Evolutionary conservation across 306 rosid species (phyloP), one percentile per base, ranked within the genome.

Genomic region (Aeschynomene evenia): DNA sequence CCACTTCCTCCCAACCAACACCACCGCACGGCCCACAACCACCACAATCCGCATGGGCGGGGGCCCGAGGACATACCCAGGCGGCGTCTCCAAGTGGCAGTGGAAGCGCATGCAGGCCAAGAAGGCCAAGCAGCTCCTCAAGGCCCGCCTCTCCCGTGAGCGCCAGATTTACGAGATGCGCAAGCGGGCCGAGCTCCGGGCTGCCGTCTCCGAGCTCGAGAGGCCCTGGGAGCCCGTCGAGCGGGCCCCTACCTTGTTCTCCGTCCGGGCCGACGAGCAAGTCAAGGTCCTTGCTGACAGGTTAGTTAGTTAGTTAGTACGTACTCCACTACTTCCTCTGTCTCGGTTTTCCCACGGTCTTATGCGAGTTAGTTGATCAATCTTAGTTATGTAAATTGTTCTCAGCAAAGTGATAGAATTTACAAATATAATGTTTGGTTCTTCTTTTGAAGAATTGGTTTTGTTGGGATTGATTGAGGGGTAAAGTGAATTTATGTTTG

Each of bases 161-260:
- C 85, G 97, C 51, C 97, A 94, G 77, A 88, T 94, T 4, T 91
- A 91, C 48, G 99, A 94, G 87, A 94, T 94, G 99, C 86, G 99
- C 56, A 91, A 94, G 85, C 74, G 97, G 63, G 96, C 96, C 9
- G 97, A 94, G 80, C 89, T 91, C 24, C 83, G 85, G 70, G 95
- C 96, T 10, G 96, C 99, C 1, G 92, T 87, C 9, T 87, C 95
- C 11, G 96, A 94, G 72, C 88, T 94, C 26, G 99, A 94, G 80
- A 66, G 92, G 66, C 99, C 99, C 0, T 94, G 97, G 99, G 99
- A 91, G 77, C 80, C 80, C 21, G 91, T 94, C 19, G 89, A 88
- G 82, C 85, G 63, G 39, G 84, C 97, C 2, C 94, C 97, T 0
- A 83, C 74, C 29, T 75, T 93, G 82, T 88, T 93, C 69, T 88